Percentiles rank a stretch among this genome's conserved stretches.
phyloP scores from a whole-genome alignment of 345 rosid species.

The Litchi chinensis region DNA sequence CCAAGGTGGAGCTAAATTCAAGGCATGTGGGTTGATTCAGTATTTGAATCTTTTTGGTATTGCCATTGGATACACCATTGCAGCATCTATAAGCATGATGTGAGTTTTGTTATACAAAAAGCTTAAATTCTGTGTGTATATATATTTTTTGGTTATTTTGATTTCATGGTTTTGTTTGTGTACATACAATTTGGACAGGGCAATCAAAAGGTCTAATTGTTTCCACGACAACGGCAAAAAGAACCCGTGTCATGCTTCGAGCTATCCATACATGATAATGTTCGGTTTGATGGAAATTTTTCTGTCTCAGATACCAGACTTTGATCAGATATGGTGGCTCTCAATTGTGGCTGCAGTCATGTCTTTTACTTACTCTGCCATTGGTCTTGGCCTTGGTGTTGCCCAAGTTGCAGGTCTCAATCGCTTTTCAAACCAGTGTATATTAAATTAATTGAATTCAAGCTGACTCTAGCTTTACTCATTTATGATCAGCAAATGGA shows the following conservation, averaged over 20 bases:
- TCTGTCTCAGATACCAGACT: conserved; percentile 74
- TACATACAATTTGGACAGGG: conserved; percentile 44
- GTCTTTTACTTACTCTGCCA: conserved; percentile 60
- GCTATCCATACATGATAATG: conserved; percentile 74
- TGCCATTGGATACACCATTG: conserved; percentile 74
- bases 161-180: not conserved
- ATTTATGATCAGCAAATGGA: conserved; percentile 44
- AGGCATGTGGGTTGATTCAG: conserved; percentile 68
- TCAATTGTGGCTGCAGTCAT: conserved; percentile 61
- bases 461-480: conserved; percentile 5
- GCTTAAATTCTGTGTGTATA: not conserved
- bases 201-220: conserved; percentile 76
- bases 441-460: no score
- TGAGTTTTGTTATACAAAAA: conserved; percentile 21
- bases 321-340: conserved; percentile 65
- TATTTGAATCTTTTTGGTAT: conserved; percentile 72
- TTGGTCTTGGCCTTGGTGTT: conserved; percentile 57
- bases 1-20: conserved; percentile 69
- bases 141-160: not conserved
- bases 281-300: conserved; percentile 69
- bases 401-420: conserved; percentile 42
- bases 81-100: conserved; percentile 86
- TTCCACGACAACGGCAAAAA: conserved; percentile 65
- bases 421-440: not conserved
- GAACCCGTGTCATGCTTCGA: conserved; percentile 63